Conservation (phyloP, 148 eudicot genomes). For the Oxyria digyna region DNA sequence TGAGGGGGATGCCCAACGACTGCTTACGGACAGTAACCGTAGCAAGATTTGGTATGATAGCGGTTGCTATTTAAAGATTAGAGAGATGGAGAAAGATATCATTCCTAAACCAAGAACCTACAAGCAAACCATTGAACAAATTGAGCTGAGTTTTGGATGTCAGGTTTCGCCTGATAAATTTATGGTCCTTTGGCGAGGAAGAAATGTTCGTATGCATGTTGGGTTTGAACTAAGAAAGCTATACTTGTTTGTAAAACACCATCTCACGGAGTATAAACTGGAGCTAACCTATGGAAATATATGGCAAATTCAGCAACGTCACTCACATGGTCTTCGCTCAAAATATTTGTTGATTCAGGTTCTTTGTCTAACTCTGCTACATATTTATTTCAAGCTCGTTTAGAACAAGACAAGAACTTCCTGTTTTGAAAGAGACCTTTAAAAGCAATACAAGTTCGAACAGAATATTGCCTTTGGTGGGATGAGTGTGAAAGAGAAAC, state of each 20-base stretch:
- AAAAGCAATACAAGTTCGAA: not conserved
- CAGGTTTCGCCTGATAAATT: too few relatives aligned
- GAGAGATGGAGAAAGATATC: constrained; percentile 25
- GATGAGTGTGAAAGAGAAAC: not conserved
- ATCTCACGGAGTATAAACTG: constrained; percentile 19
- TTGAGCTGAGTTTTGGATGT: too few relatives aligned
- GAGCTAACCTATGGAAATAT: too few relatives aligned
- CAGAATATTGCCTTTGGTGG: not conserved
- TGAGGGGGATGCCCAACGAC: constrained; percentile 9
- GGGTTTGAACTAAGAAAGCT: constrained; percentile 22
- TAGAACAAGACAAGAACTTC: too few relatives aligned
- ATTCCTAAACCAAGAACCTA: constrained; percentile 28
- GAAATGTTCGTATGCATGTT: constrained; percentile 16
- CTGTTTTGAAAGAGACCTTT: too few relatives aligned
- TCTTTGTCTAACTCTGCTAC: too few relatives aligned
- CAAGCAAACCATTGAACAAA: constrained; percentile 13
- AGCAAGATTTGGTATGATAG: constrained; percentile 21
- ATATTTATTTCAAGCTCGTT: too few relatives aligned
- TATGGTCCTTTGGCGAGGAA: constrained; percentile 18
- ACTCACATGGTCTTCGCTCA: too few relatives aligned
- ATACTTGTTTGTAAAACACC: constrained; percentile 10
- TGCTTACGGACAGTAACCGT: constrained; percentile 17
- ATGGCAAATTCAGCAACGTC: too few relatives aligned
- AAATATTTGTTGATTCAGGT: too few relatives aligned
- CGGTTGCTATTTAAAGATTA: constrained; percentile 19